Base-by-base conservation (phyloP, 208 protist species). In the Leishmania braziliensis region DNA sequence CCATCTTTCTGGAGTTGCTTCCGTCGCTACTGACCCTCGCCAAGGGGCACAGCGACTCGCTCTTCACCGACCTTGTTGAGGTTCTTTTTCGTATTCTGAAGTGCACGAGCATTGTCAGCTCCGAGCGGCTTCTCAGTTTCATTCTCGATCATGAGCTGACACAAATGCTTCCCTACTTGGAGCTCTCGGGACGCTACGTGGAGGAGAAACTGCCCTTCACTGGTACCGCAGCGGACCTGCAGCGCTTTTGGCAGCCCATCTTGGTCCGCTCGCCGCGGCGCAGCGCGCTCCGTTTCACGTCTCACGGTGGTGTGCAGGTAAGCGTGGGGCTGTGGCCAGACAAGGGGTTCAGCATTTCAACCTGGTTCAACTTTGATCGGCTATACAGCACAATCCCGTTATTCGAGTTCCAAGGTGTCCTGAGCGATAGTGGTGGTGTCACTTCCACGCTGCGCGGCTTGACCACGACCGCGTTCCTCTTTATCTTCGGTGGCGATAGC, bases 1-100 rank as follows among this genome's bases (percentile, higher is more conserved):
- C 92, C 16, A 82, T 95, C 16, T 97, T 97, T 78, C 84, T 97
- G 20, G 89, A 94, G 56, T 71, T 97, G 14, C 50, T 97, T 46
- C 92, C 94, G 23, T 65, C 91, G 29, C 82, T 95, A 18, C 84
- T 93, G 60, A 56, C 53, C 51, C 84, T 86, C 74, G 87, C 86
- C n/a, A 62, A 87, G 60, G 54, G 68, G 23, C 86, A 90, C 80
- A 86, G 83, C 53, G 43, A 74, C 9, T 70, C 76, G 6, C 84
- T 95, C 18, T 90, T 90, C 76, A 46, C 63, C 50, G 80, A 94
- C 79, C 66, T 95, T 50, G 75, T 93, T 29, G 84, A 91, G 36
- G 91, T 85, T 10, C 63, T 95, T 9, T 81, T 87, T 71, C 71
- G 84, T 12, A 46, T 93, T 6, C 79, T 97, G 29, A 84, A 89